Evolutionary conservation across 495 filamentous ascomycete species (phyloP), one percentile per base, ranked within the genome.

Genomic region (Talaromyces liani): DNA sequence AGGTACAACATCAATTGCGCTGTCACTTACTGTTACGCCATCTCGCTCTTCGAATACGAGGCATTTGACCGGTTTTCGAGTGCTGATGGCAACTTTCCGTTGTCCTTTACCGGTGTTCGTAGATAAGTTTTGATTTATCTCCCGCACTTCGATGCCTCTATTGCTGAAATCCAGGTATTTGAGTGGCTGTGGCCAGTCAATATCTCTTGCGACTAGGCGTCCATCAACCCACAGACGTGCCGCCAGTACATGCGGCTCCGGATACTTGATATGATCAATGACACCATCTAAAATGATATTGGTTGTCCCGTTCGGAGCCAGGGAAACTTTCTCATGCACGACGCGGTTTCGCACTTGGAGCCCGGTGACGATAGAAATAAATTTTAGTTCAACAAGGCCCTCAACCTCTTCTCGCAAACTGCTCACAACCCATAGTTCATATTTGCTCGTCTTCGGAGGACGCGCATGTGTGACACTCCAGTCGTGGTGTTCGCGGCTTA

Each of bases 181-280:
- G 65, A 97, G 80, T 39, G 93, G 93, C 69, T 97, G 91, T 0
- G 91, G 91, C 91, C 94, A 97, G 75, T 94, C 91, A 58, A 94
- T 84, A 65, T 91, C 87, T 25, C 93, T 78, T 1, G 91, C 89
- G 2, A 93, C 78, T 33, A 91, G 71, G 31, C 78, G 72, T 4
- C 82, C 85, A 33, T 85, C 74, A 4, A 88, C 76, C 89, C 65
- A 91, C 77, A 64, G 86, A 74, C 61, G 81, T 78, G 70, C 85
- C 66, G 70, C 77, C 34, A 86, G 73, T 18, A 83, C 79, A 68
- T 83, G 76, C 24, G 80, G 74, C 67, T 91, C 88, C 18, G 39
- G 16, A 34, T 87, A 78, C 25, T 79, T 78, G 0, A 72, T 70
- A 60, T 84, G 74, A 36, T 87, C 77, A 51, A 79, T 78, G 1